phyloP scores from a whole-genome alignment of 352 stramenopile species.

The Blastocystis sp. region DNA sequence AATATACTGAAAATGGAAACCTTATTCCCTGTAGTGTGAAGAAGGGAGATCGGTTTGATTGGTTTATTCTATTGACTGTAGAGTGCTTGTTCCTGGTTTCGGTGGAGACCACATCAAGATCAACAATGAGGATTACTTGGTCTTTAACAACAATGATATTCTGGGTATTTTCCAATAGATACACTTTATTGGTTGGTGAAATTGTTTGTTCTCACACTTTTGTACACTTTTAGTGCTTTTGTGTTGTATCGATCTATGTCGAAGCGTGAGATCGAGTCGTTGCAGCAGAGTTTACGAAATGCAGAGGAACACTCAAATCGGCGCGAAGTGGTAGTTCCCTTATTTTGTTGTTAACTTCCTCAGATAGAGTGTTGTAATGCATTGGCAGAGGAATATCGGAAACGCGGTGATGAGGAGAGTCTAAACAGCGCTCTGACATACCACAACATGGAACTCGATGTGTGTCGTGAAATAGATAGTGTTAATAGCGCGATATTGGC shows the following conservation, averaged over 20 bases:
- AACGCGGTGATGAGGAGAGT: constrained; percentile 19
- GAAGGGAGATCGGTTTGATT: constrained; percentile 59
- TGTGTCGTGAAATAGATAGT: neutral
- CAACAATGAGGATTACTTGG: constrained; percentile 64
- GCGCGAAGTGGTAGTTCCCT: neutral
- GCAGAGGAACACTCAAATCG: neutral
- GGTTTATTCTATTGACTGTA: neutral
- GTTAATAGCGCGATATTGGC: neutral
- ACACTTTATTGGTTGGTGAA: neutral
- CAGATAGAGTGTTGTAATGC: constrained; percentile 52
- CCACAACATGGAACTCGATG: constrained; percentile 27
- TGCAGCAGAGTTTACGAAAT: neutral
- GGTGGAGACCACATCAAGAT: constrained; percentile 62
- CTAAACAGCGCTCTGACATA: constrained; percentile 5
- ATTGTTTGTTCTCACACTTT: constrained; percentile 40
- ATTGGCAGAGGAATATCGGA: constrained; percentile 31
- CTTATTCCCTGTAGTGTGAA: constrained; percentile 58
- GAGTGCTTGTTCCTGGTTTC: constrained; percentile 64
- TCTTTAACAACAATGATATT: constrained; percentile 65
- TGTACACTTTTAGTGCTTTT: neutral
- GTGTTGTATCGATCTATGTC: neutral
- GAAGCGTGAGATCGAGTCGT: neutral
- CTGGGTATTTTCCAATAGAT: constrained; percentile 61
- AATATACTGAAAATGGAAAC: constrained; percentile 45
- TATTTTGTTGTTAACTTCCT: neutral